Conservation (phyloP, 148 eudicot genomes). For the Pouteria glomerata region DNA sequence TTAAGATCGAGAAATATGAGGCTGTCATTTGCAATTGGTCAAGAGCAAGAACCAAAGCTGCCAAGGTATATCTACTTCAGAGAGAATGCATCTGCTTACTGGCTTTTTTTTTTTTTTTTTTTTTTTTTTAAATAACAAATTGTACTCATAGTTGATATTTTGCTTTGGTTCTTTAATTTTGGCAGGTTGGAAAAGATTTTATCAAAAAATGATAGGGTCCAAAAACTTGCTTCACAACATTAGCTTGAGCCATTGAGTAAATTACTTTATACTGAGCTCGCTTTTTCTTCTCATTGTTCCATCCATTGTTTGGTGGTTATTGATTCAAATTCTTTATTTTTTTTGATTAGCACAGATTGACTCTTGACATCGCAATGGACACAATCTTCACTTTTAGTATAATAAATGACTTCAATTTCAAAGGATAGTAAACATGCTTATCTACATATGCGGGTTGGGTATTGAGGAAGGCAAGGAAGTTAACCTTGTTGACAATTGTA, state of each 20-base stretch:
- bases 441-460: slow-evolving; percentile 56
- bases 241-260: slow-evolving; percentile 91
- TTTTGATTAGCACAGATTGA: slow-evolving; percentile 64
- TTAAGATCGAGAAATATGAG: slow-evolving; percentile 76
- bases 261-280: neutral
- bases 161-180: neutral
- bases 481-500: slow-evolving; percentile 60
- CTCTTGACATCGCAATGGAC: slow-evolving; percentile 95
- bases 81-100: neutral
- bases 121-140: too few species aligned
- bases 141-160: neutral
- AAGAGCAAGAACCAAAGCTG: slow-evolving; percentile 87
- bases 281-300: neutral
- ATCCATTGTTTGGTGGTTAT: neutral
- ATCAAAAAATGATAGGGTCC: slow-evolving; percentile 75
- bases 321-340: slow-evolving; percentile 7
- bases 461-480: slow-evolving; percentile 91
- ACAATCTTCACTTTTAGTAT: slow-evolving; percentile 86
- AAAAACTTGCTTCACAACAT: slow-evolving; percentile 82
- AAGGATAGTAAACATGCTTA: slow-evolving; percentile 17
- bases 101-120: too few species aligned
- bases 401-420: slow-evolving; percentile 70
- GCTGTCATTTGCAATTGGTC: slow-evolving; percentile 91
- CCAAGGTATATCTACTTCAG: slow-evolving; percentile 46
- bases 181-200: slow-evolving; percentile 88